Evolutionary conservation across 2,329 filamentous ascomycete species (phyloP).

Genomic region (Colletotrichum horii): DNA sequence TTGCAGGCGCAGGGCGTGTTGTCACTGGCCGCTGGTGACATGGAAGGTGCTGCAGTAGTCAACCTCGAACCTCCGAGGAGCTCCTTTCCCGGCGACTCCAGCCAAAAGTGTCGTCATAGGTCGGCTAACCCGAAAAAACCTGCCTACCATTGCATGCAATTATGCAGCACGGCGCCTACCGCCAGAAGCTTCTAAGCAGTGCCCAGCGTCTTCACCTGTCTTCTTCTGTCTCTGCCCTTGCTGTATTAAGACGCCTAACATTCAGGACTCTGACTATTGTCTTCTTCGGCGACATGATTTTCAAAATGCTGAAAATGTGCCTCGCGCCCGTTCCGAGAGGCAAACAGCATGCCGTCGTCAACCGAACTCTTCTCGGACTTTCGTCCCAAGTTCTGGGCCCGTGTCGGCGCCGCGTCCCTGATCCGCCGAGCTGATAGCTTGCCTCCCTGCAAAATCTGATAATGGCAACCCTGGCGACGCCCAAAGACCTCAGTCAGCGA

Average conservation of each 20-base stretch:
- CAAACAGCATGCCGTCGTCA: not conserved
- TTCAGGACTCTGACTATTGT: not conserved
- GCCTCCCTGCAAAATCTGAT: not conserved
- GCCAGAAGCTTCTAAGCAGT: not conserved
- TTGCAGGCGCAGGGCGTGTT: not conserved
- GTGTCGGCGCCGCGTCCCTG: constrained; percentile 5
- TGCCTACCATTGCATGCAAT: constrained; percentile 9
- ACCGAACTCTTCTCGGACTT: constrained; percentile 12
- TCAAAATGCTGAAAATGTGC: not conserved
- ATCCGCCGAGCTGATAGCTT: constrained; percentile 8
- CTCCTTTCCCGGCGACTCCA: constrained; percentile 5
- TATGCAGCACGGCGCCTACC: not conserved
- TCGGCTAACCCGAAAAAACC: constrained; percentile 15
- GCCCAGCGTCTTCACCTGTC: not conserved
- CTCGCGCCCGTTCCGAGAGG: not conserved
- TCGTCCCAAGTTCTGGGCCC: not conserved
- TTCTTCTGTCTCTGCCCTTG: not conserved
- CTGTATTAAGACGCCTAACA: too few species aligned
- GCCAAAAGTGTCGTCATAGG: constrained; percentile 12
- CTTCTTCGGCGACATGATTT: accelerated
- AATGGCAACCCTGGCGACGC: not conserved
- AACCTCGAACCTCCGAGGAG: constrained; percentile 6
- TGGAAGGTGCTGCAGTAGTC: not conserved
- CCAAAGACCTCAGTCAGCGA: constrained; percentile 15
- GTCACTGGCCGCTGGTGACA: not conserved